These are phyloP conservation scores for Talaromyces albobiverticillius DNA, from an alignment of 2,329 filamentous ascomycete species.

Conservation along the genomic window DNA sequence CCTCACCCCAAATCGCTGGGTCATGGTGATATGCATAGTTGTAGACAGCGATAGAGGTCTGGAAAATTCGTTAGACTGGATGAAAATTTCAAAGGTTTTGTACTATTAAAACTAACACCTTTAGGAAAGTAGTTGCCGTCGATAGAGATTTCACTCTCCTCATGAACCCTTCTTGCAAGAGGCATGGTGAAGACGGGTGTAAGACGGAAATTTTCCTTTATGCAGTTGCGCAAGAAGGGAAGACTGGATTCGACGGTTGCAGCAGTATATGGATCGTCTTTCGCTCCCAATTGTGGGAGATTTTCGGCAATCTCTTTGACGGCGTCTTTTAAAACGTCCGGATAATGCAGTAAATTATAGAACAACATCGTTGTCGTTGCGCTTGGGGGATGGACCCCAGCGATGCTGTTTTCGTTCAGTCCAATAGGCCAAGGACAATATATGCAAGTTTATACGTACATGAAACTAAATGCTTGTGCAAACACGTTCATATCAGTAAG, in stretches of 20 bases:
- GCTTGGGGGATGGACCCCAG: constrained; percentile 33
- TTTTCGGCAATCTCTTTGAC: constrained; percentile 20
- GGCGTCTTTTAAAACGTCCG: constrained; percentile 20
- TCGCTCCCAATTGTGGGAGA: background rate
- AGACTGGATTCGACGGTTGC: constrained; percentile 22
- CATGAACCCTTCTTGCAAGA: constrained; percentile 26
- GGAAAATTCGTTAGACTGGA: background rate
- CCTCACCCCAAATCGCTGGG: constrained; percentile 27
- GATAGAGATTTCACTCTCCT: constrained; percentile 23
- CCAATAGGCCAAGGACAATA: too few relatives aligned
- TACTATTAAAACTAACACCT: constrained; percentile 24
- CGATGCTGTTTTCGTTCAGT: constrained; percentile 30
- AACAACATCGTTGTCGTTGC: constrained; percentile 29
- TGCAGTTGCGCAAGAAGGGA: constrained; percentile 26
- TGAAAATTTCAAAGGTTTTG: too few relatives aligned
- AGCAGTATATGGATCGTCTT: constrained; percentile 22
- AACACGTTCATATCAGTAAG: constrained; percentile 30
- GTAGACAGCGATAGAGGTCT: constrained; percentile 31
- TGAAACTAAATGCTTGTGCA: constrained; percentile 37
- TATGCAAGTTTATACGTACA: too few relatives aligned
- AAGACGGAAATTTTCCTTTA: constrained; percentile 34
- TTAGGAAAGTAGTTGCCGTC: constrained; percentile 24
- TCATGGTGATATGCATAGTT: constrained; percentile 37
- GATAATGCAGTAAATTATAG: constrained; percentile 31
- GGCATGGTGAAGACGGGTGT: constrained; percentile 36